These are phyloP conservation scores for Colletotrichum abscissum DNA, from an alignment of 2,329 filamentous ascomycete species.

Conservation along the genomic window DNA sequence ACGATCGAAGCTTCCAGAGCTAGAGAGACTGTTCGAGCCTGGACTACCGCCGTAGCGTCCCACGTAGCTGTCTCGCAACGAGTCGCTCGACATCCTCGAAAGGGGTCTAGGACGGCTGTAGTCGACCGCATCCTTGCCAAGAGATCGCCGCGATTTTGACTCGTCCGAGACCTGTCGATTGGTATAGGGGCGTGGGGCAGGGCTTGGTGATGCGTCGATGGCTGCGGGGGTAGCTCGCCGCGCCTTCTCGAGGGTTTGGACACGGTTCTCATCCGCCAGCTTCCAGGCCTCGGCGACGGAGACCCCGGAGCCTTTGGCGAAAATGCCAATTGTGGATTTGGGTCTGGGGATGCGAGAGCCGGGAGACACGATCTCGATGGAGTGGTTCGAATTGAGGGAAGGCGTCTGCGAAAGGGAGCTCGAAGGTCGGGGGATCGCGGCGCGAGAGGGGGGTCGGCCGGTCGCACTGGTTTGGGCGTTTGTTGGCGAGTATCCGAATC, in stretches of 20 bases:
- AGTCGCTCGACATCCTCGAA: conserved; percentile 37
- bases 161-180: conserved; percentile 46
- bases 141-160: conserved; percentile 41
- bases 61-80: conserved; percentile 39
- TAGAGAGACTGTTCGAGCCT: conserved; percentile 35
- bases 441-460: conserved; percentile 33
- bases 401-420: conserved; percentile 35
- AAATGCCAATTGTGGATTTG: conserved; percentile 37
- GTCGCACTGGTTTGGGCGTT: background rate
- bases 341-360: conserved; percentile 49
- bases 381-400: conserved; percentile 31
- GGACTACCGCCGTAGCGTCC: conserved; percentile 32
- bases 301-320: conserved; percentile 41
- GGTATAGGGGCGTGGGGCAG: conserved; percentile 60
- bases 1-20: conserved; percentile 28
- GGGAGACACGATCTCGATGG: conserved; percentile 34
- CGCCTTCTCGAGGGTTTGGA: conserved; percentile 45
- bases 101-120: conserved; percentile 39
- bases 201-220: conserved; percentile 61
- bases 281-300: conserved; percentile 56
- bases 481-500: conserved; percentile 36
- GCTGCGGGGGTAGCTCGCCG: conserved; percentile 38
- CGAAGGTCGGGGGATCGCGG: conserved; percentile 38
- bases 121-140: conserved; percentile 46
- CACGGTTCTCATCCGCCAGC: conserved; percentile 45